A percentile compares a stretch with the other conserved stretches of the same genome.
phyloP scores from a whole-genome alignment of 306 rosid genomes.

The Prunus armeniaca region DNA sequence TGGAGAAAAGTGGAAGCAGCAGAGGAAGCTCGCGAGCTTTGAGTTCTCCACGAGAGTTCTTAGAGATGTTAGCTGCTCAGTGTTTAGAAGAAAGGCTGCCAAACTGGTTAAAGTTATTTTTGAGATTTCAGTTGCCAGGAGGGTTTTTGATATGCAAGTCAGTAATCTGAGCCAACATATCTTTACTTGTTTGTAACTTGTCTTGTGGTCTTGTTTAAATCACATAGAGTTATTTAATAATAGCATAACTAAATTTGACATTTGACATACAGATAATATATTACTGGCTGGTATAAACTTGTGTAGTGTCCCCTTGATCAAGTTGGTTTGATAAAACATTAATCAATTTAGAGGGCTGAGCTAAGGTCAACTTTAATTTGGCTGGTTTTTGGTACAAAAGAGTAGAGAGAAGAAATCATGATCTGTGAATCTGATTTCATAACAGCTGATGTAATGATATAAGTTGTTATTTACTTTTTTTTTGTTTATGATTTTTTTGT shows the following conservation, averaged over 20 bases:
- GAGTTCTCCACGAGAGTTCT: constrained; percentile 75
- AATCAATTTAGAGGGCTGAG: not conserved
- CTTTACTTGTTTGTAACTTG: too few species aligned
- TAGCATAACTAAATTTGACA: too few species aligned
- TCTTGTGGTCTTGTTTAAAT: too few species aligned
- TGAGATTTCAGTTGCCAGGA: constrained; percentile 25
- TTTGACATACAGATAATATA: too few species aligned
- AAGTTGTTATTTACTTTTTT: not conserved
- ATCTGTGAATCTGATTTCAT: too few species aligned
- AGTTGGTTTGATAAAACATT: not conserved
- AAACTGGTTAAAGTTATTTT: constrained; percentile 46
- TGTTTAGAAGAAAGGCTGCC: constrained; percentile 50
- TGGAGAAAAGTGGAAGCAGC: constrained; percentile 71
- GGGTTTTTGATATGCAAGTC: constrained; percentile 69
- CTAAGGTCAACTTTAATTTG: not conserved
- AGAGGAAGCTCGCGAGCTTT: constrained; percentile 64
- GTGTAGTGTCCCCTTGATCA: not conserved
- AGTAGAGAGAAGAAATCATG: not conserved
- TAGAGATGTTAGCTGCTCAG: constrained; percentile 57
- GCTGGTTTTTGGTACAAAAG: not conserved
- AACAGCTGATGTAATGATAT: not conserved
- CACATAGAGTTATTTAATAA: too few species aligned
- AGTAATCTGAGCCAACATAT: not conserved
- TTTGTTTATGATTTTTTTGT: not conserved
- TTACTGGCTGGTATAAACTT: not conserved